Evolutionary conservation across 495 filamentous ascomycete species (phyloP), one percentile per base, ranked within the genome.

Genomic region (Polyplosphaeria fusca): DNA sequence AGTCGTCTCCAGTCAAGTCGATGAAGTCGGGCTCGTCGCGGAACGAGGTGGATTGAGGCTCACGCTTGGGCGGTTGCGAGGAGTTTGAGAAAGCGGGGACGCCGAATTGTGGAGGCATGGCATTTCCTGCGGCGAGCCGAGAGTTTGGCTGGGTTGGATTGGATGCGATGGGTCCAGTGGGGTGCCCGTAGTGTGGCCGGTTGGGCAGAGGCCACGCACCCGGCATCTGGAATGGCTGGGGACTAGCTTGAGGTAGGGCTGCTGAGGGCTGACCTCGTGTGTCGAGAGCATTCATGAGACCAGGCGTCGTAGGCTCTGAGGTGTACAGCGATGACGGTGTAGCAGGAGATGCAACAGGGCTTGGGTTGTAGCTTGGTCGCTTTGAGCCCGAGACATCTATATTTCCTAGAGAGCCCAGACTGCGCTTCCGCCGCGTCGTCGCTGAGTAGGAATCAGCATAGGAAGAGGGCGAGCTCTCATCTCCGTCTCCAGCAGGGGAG

Each of bases 291-390:
- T 35, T 35, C 30, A 35, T 35, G 7, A 14, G 30, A 7, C 7
- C 30, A 7, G 41, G 41, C 12, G 23, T 49, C 23, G 4, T 16
- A 24, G 28, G 25, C 16, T n/a, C n/a, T n/a, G n/a, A n/a, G n/a
- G n/a, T n/a, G n/a, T n/a, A n/a, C n/a, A n/a, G n/a, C 9, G 51
- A 45, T 7, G 18, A 18, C 27, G 52, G 46, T 5, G 47, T 57
- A 7, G 46, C 44, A 20, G 52, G 52, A 4, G 52, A 56, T 11
- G 30, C 11, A 13, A 35, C 22, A 12, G 60, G 60, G 23, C 60
- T 58, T 5, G 49, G 20, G 26, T 55, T 61, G 18, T 25, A 1
- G 39, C 58, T 61, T 19, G 40, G 4, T 19, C 58, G 58, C 45
- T 61, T 61, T 19, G 51, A 30, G 14, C 45, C 52, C 7, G 44